These are phyloP conservation scores for Fusarium hostae DNA, from an alignment of 2,329 filamentous ascomycete species.

Conservation along the genomic window DNA sequence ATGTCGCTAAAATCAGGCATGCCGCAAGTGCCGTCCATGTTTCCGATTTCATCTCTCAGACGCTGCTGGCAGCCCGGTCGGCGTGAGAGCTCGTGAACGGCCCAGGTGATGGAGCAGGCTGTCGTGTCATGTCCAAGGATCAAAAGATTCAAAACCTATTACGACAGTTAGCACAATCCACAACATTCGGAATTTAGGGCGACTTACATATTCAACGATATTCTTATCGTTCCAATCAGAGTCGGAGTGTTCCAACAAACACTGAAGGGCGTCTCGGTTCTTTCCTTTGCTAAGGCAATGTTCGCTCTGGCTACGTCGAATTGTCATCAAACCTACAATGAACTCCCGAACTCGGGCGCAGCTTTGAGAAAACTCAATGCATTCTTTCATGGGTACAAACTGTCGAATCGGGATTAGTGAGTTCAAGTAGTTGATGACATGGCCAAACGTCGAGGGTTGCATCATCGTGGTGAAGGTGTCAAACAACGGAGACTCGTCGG, in stretches of 20 bases:
- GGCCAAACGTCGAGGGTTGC: constrained; percentile 40
- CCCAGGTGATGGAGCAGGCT: constrained; percentile 56
- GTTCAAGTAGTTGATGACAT: constrained; percentile 49
- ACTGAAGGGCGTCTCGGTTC: constrained; percentile 45
- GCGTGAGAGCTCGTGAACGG: constrained; percentile 53
- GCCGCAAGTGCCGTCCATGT: constrained; percentile 18
- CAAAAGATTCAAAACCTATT: constrained; percentile 56
- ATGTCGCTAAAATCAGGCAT: constrained; percentile 37
- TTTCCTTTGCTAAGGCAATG: background rate
- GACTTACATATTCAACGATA: constrained; percentile 45
- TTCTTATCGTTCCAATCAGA: constrained; percentile 40
- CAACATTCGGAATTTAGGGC: background rate
- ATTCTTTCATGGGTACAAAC: constrained; percentile 51
- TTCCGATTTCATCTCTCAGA: constrained; percentile 52
- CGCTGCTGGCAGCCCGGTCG: constrained; percentile 51
- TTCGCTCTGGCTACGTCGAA: constrained; percentile 1
- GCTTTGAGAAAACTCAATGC: constrained; percentile 49
- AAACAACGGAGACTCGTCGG: constrained; percentile 40
- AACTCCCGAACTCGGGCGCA: constrained; percentile 46
- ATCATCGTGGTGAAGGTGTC: constrained; percentile 40
- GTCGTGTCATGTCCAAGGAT: constrained; percentile 59
- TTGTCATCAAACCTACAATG: constrained; percentile 39
- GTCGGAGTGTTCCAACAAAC: constrained; percentile 49
- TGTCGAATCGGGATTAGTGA: constrained; percentile 51
- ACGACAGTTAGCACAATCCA: constrained; percentile 42